Evolutionary conservation across 768 basidiomycete species (phyloP), one percentile per base, ranked within the genome.

Genomic region (Lentinus tigrinus): DNA sequence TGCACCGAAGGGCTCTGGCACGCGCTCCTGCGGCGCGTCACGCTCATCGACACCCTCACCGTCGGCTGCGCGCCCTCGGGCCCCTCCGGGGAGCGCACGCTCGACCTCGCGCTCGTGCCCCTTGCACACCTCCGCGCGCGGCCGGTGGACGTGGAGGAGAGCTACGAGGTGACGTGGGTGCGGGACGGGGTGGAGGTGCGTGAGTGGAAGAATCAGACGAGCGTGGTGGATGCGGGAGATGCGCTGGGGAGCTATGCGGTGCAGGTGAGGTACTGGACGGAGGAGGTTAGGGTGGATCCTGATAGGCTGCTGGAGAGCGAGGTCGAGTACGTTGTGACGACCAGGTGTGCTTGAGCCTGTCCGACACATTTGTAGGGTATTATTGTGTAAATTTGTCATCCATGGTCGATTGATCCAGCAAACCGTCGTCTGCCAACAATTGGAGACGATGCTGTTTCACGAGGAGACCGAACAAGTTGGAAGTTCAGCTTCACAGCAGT

Each of bases 1-100:
- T 93, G 91, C 66, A 65, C 81, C 14, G 91, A 92, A 62, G 88
- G 81, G 5, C 81, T 92, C 31, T 92, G 91, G 89, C 72, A 82
- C 47, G 76, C 82, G 17, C 81, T 91, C 21, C 77, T 91, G 8
- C 69, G 72, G 42, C 79, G 79, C 36, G 72, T 91, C 52, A 76
- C 74, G 66, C 79, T 91, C 64, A 82, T 92, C 64, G 89, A 92
- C 59, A 68, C 69, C 19, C 63, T 86, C 39, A 65, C 69, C 21
- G 72, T 77, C 63, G 65, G 61, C 3, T 87, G 84, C 65, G 44
- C 58, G 0, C 52, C 58, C 9, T 49, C 58, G 8, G 66, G 64
- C 2, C 52, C 58, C 9, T 49, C 58, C 9, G 66, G 64, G 66
- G 60, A 58, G 28, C 77, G 76, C 42, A 69, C 68, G 2, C 71